Percentiles rank a stretch among this genome's conserved stretches.
phyloP scores from a whole-genome alignment of 208 protist species.

The Angomonas ambiguus region DNA sequence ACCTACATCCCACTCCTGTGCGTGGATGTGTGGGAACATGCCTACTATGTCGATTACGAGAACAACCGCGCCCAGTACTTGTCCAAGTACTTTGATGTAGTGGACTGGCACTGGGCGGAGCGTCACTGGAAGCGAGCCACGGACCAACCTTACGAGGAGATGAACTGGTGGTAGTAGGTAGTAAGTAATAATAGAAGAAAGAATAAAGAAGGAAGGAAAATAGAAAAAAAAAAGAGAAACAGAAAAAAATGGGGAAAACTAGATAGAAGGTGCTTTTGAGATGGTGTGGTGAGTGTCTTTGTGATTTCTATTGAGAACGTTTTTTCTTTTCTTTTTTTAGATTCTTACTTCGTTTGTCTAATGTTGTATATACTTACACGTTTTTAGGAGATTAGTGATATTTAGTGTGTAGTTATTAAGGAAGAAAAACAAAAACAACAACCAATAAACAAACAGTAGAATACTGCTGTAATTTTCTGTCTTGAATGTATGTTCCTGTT shows the following conservation, averaged over 20 bases:
- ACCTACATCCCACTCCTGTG: constrained; percentile 72
- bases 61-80: constrained; percentile 88
- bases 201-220: constrained; percentile 8
- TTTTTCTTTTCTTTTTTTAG: constrained; percentile 7
- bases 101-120: constrained; percentile 94
- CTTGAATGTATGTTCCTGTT: no score
- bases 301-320: neutral
- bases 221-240: constrained; percentile 5
- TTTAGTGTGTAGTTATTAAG: neutral
- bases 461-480: neutral
- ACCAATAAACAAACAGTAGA: neutral
- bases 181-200: neutral
- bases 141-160: constrained; percentile 84
- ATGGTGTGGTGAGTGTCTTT: neutral
- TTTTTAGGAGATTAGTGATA: neutral
- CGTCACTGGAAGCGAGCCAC: constrained; percentile 88
- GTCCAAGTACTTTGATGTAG: constrained; percentile 87
- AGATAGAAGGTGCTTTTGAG: constrained; percentile 5
- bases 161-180: constrained; percentile 82
- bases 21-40: constrained; percentile 93
- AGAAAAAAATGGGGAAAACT: constrained; percentile 6
- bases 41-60: constrained; percentile 95
- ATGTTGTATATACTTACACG: neutral
- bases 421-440: neutral
- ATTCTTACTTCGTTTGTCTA: neutral